Evolutionary conservation across 768 basidiomycete genomes (phyloP).

Genomic region (Boletellus ananas): DNA sequence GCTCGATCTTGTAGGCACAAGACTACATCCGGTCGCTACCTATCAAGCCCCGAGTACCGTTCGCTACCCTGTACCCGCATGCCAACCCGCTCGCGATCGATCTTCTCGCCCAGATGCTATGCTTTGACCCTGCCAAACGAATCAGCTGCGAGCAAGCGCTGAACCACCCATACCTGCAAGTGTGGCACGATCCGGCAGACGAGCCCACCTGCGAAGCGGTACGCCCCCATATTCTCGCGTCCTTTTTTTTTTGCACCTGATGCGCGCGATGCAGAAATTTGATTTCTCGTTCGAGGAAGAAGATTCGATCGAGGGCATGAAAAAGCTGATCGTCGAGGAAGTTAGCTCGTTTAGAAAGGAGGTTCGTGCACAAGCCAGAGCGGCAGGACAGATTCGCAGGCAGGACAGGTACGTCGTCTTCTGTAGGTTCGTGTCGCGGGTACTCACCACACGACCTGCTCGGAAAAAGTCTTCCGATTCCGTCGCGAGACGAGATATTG

Average conservation of each 20-base stretch:
- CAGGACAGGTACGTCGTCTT: slow-evolving; percentile 55
- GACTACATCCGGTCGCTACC: slow-evolving; percentile 98
- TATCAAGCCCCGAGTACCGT: slow-evolving; percentile 94
- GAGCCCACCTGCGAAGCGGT: slow-evolving; percentile 84
- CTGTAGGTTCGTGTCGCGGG: background rate
- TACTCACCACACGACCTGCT: background rate
- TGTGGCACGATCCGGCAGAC: slow-evolving; percentile 98
- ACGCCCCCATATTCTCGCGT: slow-evolving; percentile 15
- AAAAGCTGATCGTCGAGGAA: slow-evolving; percentile 89
- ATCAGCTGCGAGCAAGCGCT: slow-evolving; percentile 97
- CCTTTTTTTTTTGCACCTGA: background rate
- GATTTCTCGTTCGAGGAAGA: slow-evolving; percentile 97
- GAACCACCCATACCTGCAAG: slow-evolving; percentile 89
- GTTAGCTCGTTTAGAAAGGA: slow-evolving; percentile 86
- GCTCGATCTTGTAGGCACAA: slow-evolving; percentile 85
- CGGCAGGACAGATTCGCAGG: slow-evolving; percentile 69
- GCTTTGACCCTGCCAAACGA: slow-evolving; percentile 93
- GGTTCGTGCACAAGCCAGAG: slow-evolving; percentile 80
- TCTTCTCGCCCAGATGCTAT: slow-evolving; percentile 83
- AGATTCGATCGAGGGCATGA: slow-evolving; percentile 97
- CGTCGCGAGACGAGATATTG: slow-evolving; percentile 76
- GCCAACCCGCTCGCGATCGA: slow-evolving; percentile 95
- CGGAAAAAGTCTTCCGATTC: slow-evolving; percentile 80
- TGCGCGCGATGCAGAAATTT: slow-evolving; percentile 58
- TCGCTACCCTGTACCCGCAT: slow-evolving; percentile 86